Percentiles rank a stretch among this genome's conserved stretches.
Conservation (phyloP, 495 filamentous ascomycete genomes). For the Penicillium egyptiacum region DNA sequence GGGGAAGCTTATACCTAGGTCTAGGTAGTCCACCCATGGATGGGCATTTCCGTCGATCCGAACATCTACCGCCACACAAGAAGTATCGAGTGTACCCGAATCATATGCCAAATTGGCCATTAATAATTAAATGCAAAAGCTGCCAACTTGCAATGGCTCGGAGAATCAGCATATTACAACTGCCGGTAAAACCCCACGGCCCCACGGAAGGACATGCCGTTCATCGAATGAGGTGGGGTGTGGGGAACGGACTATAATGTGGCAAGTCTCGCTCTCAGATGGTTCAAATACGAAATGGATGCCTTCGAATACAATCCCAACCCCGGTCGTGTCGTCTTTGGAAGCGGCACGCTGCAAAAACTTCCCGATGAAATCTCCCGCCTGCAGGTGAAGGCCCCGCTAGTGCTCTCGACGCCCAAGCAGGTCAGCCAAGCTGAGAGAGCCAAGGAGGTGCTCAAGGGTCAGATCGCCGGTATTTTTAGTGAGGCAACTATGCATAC, state of each 20-base stretch:
- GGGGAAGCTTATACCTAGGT: background rate
- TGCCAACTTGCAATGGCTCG: background rate
- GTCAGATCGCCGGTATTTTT: conserved; percentile 58
- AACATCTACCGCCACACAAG: background rate
- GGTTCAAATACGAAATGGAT: conserved; percentile 40
- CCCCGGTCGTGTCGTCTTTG: conserved; percentile 62
- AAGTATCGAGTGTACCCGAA: background rate
- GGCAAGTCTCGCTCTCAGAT: conserved; percentile 16
- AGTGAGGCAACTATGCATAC: conserved; percentile 69
- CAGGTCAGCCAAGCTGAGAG: conserved; percentile 53
- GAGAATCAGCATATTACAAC: conserved; percentile 20
- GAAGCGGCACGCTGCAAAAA: conserved; percentile 58
- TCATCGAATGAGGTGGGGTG: conserved; percentile 30
- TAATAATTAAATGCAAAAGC: background rate
- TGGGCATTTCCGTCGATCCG: conserved; percentile 16
- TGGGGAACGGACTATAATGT: conserved; percentile 35
- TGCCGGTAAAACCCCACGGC: conserved; percentile 30
- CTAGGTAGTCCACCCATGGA: background rate
- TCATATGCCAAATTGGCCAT: background rate
- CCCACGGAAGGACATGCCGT: conserved; percentile 34
- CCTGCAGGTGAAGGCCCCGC: conserved; percentile 52
- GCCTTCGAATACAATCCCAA: conserved; percentile 62
- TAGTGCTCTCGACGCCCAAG: conserved; percentile 60
- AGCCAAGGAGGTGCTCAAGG: conserved; percentile 50
- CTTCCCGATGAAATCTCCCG: conserved; percentile 60